Percentiles rank a stretch among this genome's conserved stretches.
Evolutionary conservation across 371 early-diverging fungal species (phyloP).

Genomic region (Circinella umbellata): DNA sequence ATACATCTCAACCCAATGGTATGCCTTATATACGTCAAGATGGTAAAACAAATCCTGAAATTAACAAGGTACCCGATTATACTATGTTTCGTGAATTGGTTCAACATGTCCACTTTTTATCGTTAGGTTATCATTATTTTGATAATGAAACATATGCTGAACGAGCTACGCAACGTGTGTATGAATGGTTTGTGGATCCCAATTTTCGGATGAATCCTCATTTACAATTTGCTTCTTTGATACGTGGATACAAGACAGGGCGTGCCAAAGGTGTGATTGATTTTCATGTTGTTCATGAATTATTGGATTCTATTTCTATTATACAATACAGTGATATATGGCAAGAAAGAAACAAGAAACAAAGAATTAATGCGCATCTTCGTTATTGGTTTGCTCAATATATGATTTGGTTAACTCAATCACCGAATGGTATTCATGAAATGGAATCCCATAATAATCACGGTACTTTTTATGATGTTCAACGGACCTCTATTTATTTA

Average conservation of each 20-base stretch:
- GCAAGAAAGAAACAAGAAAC: conserved; percentile 15
- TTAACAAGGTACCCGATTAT: conserved; percentile 47
- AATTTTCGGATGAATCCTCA: conserved; percentile 61
- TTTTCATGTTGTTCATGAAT: conserved; percentile 44
- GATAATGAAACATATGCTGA: conserved; percentile 50
- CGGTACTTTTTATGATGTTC: conserved; percentile 54
- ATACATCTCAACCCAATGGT: conserved; percentile 34
- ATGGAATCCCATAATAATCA: conserved; percentile 51
- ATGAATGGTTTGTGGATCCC: conserved; percentile 57
- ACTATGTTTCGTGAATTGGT: conserved; percentile 42
- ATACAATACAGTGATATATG: conserved; percentile 36
- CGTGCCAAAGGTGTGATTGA: conserved; percentile 53
- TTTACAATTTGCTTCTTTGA: conserved; percentile 50
- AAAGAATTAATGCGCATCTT: conserved; percentile 30
- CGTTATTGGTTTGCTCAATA: conserved; percentile 54
- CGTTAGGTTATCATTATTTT: conserved; percentile 58
- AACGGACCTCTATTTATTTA: conserved; percentile 42
- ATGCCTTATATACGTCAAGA: conserved; percentile 55
- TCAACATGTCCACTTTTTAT: conserved; percentile 46
- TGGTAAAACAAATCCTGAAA: conserved; percentile 59
- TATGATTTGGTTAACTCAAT: conserved; percentile 50
- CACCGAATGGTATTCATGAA: conserved; percentile 47
- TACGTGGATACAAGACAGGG: conserved; percentile 48
- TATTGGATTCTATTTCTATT: conserved; percentile 25
- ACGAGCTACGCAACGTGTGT: conserved; percentile 40